Conservation (phyloP, 2,329 filamentous ascomycete species). For the Cucurbitaria berberidis region DNA sequence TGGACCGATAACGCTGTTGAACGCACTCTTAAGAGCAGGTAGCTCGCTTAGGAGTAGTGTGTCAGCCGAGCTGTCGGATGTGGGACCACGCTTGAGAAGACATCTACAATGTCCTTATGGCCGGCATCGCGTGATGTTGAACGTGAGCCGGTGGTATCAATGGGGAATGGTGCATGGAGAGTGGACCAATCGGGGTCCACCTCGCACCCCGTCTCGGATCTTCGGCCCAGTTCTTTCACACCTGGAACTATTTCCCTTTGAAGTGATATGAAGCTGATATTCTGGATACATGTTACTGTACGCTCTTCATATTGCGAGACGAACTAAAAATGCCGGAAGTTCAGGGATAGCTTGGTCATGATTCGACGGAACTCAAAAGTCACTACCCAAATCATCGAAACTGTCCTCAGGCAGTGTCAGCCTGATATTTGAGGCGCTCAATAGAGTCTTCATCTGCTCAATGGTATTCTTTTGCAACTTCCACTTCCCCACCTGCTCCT, state of each 20-base stretch:
- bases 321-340: no score
- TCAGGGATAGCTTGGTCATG: not conserved
- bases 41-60: constrained; percentile 16
- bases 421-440: constrained; percentile 26
- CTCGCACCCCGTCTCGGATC: not conserved
- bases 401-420: constrained; percentile 33
- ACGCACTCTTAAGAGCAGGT: constrained; percentile 40
- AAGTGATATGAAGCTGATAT: not conserved
- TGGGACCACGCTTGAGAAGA: constrained; percentile 1
- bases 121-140: constrained; percentile 9
- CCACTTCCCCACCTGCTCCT: constrained; percentile 31
- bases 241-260: no score
- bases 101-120: constrained; percentile 5
- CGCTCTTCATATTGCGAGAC: no score
- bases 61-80: constrained; percentile 9
- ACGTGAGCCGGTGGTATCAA: constrained; percentile 2
- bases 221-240: no score
- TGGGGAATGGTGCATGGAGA: not conserved
- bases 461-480: constrained; percentile 22
- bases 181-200: constrained; percentile 3
- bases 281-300: not conserved
- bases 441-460: constrained; percentile 22
- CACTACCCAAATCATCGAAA: constrained; percentile 29
- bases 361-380: constrained; percentile 9
- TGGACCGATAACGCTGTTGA: constrained; percentile 33